Evolutionary conservation across 1,139 yeast genomes (phyloP).

Genomic region (Taphrina confusa): DNA sequence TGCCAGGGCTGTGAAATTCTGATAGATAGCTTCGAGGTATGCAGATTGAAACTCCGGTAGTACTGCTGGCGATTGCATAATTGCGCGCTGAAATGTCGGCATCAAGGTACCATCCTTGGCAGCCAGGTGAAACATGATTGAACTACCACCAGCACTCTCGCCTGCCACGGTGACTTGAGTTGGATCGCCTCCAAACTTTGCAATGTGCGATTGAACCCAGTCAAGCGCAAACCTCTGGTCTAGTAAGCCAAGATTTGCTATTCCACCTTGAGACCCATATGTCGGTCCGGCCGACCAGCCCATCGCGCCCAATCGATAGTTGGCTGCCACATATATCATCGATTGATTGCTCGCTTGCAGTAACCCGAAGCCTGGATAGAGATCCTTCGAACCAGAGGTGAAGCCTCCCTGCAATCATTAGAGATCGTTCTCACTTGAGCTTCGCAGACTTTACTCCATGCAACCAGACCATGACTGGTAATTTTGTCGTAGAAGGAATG

Average conservation of each 20-base stretch:
- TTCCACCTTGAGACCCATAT: neutral
- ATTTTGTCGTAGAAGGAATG: neutral
- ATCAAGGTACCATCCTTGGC: constrained; percentile 4
- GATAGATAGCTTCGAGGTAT: neutral
- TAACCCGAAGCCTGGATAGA: constrained; percentile 9
- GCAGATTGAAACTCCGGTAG: neutral
- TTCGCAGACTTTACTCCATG: constrained; percentile 42
- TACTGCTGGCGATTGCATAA: constrained; percentile 12
- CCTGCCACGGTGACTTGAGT: constrained; percentile 47
- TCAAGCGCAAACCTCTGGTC: constrained; percentile 47
- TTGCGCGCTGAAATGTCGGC: constrained; percentile 6
- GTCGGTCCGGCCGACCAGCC: constrained; percentile 12
- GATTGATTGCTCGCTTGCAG: constrained; percentile 10
- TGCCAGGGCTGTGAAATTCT: neutral
- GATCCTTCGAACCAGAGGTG: constrained; percentile 11
- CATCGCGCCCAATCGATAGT: constrained; percentile 18
- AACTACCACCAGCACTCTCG: constrained; percentile 49
- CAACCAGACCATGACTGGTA: constrained; percentile 47
- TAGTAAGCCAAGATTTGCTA: constrained; percentile 45
- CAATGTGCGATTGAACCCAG: constrained; percentile 48
- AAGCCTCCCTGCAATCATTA: constrained; percentile 44
- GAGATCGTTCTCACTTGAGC: neutral
- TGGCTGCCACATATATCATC: constrained; percentile 18
- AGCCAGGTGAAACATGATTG: constrained; percentile 5
- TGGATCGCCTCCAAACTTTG: constrained; percentile 48